Evolutionary conservation across 306 rosid species (phyloP), one percentile per base, ranked within the genome.

Genomic region (Cicer judaicum): DNA sequence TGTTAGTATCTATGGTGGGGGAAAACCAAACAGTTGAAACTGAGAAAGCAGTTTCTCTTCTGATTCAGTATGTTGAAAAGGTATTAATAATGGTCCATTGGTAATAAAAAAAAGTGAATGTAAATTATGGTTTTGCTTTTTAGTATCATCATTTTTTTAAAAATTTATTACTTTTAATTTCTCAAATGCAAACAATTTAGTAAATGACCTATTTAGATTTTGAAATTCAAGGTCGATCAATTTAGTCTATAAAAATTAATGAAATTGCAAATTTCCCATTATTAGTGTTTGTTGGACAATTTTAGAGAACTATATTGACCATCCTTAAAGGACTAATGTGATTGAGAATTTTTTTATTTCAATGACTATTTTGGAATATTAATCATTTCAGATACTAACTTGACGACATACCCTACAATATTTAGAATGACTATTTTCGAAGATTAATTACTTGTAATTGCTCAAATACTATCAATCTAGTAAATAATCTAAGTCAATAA

Each of bases 21-120:
- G 93, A 90, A 68, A 83, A 84, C 67, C 68, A 80, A 87, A 64
- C 85, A 73, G 80, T 88, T 70, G 83, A 87, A 70, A 66, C 75
- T 14, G 95, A 91, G 74, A 85, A 78, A 75, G 88, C 91, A 78
- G 77, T 81, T 59, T 82, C 87, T 82, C 79, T 78, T 82, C 86
- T 94, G 72, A 75, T 78, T 80, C 90, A 86, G 66, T 88, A 70
- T 16, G 88, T 84, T 24, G 79, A 85, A 76, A 86, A 90, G 97
- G 98, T 94, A 82, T 42, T 59, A 8, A 65, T 77, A 79, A 80
- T 79, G 86, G 78, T 73, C 88, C 86, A 81, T 42, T 48, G 49
- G 49, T n/a, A 68, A 46, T 1, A 67, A 75, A 19, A 57, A 64
- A 21, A 63, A 50, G 40, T 41, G 36, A 54, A 67, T 5, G 15